Evolutionary conservation across 805 yeast species (phyloP), one percentile per base, ranked within the genome.

Genomic region (Ogataea dorogensis): DNA sequence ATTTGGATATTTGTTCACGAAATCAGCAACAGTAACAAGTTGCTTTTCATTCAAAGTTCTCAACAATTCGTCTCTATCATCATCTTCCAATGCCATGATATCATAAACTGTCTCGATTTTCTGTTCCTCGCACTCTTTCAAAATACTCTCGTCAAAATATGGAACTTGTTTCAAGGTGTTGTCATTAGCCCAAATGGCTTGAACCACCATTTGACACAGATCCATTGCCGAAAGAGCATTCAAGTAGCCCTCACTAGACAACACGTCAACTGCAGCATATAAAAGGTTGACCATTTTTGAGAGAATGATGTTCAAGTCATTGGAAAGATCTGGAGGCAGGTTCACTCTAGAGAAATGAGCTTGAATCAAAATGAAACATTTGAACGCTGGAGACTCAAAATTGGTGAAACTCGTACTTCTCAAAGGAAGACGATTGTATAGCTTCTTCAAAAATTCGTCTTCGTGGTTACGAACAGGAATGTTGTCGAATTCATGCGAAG

Each of bases 1-100:
- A 53, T 84, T 85, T 10, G 98, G 98, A 58, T 84, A 93, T 43
- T 73, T 77, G 60, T 93, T 93, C 36, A 88, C 95, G 66, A 91
- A 93, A 12, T 77, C 77, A 0, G 97, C 97, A 32, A 91, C 88
- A 16, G 68, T 70, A 24, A 70, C 65, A 49, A 89, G 61, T 42
- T 77, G 64, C 2, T 56, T 56, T 2, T 73, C 75, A 10, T 54
- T 56, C 8, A 67, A 60, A 44, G 81, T 62, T 14, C 74, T 77
- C 42, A 91, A 63, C 1, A 89, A 63, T 10, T 70, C 69, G 34
- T 75, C 79, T 36, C 91, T 65, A 39, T 57, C 86, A 37, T 47
- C 74, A 66, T 42, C 87, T 82, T 59, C 91, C 63, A 87, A 56
- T 1, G 78, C 65, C 81, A 73, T 82, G 22, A 91, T 70, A 61